phyloP scores from a whole-genome alignment of 805 yeast genomes.

The Lipomyces chichibuensis region DNA sequence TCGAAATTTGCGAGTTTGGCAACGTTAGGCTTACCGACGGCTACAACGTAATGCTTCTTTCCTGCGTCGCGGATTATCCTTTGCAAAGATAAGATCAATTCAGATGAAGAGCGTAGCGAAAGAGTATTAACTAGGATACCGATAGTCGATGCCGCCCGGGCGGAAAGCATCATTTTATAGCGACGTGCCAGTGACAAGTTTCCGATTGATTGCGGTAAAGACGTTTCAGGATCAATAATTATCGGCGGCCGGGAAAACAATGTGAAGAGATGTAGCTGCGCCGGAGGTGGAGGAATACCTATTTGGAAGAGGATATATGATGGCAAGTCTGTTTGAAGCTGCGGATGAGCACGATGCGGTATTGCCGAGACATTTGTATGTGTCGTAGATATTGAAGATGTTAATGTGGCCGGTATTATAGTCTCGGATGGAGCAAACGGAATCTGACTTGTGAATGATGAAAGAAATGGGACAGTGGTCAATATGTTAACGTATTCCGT shows the following conservation, averaged over 20 bases:
- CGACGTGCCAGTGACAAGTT: constrained; percentile 70
- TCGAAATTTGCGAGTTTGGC: constrained; percentile 97
- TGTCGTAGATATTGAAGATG: not conserved
- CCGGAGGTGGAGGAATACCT: constrained; percentile 74
- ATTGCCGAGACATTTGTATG: constrained; percentile 19
- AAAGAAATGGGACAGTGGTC: constrained; percentile 28
- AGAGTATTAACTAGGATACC: constrained; percentile 90
- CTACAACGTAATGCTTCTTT: constrained; percentile 90
- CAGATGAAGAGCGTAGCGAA: constrained; percentile 73
- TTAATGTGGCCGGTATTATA: constrained; percentile 15
- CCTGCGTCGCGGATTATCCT: constrained; percentile 70
- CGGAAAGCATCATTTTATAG: constrained; percentile 82
- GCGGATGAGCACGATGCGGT: constrained; percentile 37
- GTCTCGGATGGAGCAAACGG: constrained; percentile 14
- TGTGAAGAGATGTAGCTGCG: constrained; percentile 74
- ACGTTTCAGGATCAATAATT: constrained; percentile 24
- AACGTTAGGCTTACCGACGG: constrained; percentile 96
- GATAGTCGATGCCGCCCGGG: constrained; percentile 87
- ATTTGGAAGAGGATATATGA: constrained; percentile 70
- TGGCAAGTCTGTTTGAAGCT: constrained; percentile 40
- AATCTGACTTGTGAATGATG: not conserved
- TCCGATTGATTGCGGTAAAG: not conserved
- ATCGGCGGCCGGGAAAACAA: constrained; percentile 50
- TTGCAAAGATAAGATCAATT: constrained; percentile 63
- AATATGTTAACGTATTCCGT: constrained; percentile 21